Evolutionary conservation across 108 stramenopile genomes (phyloP), one percentile per base, ranked within the genome.

Genomic region (Cyclotella choctawhatcheeana): DNA sequence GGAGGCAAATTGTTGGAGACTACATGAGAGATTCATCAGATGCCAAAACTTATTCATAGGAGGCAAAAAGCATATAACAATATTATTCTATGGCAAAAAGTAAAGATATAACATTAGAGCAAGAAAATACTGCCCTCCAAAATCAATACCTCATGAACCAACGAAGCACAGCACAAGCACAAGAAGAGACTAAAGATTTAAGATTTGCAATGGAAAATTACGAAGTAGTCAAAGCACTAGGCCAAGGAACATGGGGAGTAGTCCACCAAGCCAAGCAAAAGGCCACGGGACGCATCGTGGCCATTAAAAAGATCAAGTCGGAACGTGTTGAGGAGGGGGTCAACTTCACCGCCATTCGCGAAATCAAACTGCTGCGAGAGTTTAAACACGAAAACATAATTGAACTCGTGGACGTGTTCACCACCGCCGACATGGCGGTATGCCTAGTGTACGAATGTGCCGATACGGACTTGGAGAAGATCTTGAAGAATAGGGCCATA

Each of bases 371-470:
- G 22, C 55, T 98, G 48, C 82, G 94, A 43, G 93, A 97, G 67
- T 96, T 98, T 67, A 89, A 91, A 54, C 97, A 98, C 63, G 93
- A 95, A 55, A 94, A 97, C 62, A 87, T 97, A 26, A 93, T 97
- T 53, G 93, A 94, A 58, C 77, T 96, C 37, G 90, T 92, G 22
- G 92, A 97, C 73, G 88, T 87, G 6, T 97, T 97, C 61, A 88
- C 89, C 2, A 93, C 92, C 10, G 74, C 88, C 8, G 96, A 96
- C 67, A 77, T 81, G 79, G 90, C 89, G 20, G 84, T 97, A 1
- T 90, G 88, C 67, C 73, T 97, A 64, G 96, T 97, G 7, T 96
- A 94, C 67, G 96, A 97, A 81, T 89, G 86, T 76, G 94, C 94
- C 26, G 81, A 82, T 58, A 97, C 96, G 2, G 94, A 97, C 83